These are phyloP conservation scores for Spathaspora passalidarum DNA, from an alignment of 805 yeast genomes.

Conservation along the genomic window DNA sequence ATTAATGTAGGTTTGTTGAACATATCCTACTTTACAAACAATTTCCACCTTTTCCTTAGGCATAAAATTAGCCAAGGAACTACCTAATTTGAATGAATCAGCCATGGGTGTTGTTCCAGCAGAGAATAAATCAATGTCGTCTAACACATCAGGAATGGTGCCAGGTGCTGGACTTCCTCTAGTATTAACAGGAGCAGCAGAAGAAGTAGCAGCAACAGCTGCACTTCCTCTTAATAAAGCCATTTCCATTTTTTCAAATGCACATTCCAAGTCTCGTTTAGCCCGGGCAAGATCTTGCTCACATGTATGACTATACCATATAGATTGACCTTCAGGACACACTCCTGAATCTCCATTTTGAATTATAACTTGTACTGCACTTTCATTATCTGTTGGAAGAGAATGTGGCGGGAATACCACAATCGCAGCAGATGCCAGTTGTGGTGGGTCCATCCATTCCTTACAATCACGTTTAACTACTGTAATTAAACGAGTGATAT, in stretches of 20 bases:
- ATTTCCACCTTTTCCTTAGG: constrained; percentile 65
- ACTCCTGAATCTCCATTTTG: constrained; percentile 86
- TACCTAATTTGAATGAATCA: constrained; percentile 82
- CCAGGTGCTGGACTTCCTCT: not conserved
- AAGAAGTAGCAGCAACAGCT: constrained; percentile 1
- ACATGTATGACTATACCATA: constrained; percentile 85
- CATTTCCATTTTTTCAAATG: constrained; percentile 74
- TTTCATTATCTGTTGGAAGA: constrained; percentile 58
- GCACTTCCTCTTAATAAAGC: constrained; percentile 77
- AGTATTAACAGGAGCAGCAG: too few species aligned
- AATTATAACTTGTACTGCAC: constrained; percentile 82
- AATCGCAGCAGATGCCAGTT: constrained; percentile 77
- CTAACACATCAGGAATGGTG: constrained; percentile 34
- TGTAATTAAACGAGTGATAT: constrained; percentile 73
- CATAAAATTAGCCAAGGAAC: constrained; percentile 71
- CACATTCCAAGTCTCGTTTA: constrained; percentile 73
- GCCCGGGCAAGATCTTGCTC: constrained; percentile 67
- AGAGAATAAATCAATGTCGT: constrained; percentile 46
- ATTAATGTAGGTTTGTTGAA: constrained; percentile 34
- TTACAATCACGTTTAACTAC: constrained; percentile 83
- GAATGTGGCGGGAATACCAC: constrained; percentile 92
- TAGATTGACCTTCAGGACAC: constrained; percentile 80
- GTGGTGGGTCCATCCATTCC: constrained; percentile 75
- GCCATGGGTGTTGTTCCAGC: constrained; percentile 38
- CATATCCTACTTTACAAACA: constrained; percentile 40